Evolutionary conservation across 2,329 filamentous ascomycete species (phyloP), one percentile per base, ranked within the genome.

Genomic region (Aspergillus glaucus): DNA sequence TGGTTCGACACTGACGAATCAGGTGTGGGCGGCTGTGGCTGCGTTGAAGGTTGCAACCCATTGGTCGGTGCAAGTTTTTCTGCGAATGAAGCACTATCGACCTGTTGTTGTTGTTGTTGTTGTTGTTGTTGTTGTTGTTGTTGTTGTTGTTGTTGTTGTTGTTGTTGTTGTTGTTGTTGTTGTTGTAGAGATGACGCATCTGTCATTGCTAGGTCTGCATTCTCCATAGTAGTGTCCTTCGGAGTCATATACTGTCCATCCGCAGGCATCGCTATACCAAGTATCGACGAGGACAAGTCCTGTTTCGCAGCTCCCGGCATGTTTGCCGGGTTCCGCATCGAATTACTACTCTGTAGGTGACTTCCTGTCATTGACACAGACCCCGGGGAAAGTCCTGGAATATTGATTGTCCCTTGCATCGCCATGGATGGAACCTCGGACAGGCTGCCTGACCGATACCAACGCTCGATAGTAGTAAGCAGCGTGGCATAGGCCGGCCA

Each of bases 401-500:
- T 8, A 28, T 43, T 21, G 17, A 36, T 15, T 44, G 51, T 46
- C 12, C 42, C 17, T 2, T 50, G 53, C 7, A 54, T 54, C 22
- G 50, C 19, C 8, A 55, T 40, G 4, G 50, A 15, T 3, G 53
- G 43, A 6, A 44, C 44, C 6, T 45, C 50, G 9, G 53, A 17
- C 1, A 53, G 30, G 4, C 58, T 54, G 39, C 53, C 60, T 6
- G 56, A 49, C 32, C 55, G 56, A 45, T 62, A 54, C 57, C 57
- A 65, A 14, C 57, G 56, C 21, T 64, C 62, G 43, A 69, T 63
- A 30, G 44, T 51, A 14, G 62, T 57, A 12, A 58, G 49, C 36
- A 69, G 53, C 2, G 64, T 61, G n/a, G 53, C 48, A 52, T 69
- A 69, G 2, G 63, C 61, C 4, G 67, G 65, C 67, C 67, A 70